A percentile compares a stretch with the other conserved stretches of the same genome.
Evolutionary conservation across 805 yeast genomes (phyloP).

Genomic region (Hanseniaspora singularis): DNA sequence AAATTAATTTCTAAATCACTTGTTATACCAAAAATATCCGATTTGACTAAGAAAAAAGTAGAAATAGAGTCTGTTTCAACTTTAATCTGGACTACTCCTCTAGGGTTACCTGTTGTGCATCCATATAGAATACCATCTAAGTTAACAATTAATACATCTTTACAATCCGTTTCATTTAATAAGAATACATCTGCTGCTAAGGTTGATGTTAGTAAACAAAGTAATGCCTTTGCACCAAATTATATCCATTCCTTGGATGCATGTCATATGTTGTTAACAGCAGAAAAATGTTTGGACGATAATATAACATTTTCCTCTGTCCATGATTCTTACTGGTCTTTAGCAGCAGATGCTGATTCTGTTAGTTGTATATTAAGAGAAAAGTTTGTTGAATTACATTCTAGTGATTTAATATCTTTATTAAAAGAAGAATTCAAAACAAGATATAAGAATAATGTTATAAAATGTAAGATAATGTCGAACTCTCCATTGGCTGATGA

Average conservation of each 20-base stretch:
- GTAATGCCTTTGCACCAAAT: constrained; percentile 90
- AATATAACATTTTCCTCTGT: constrained; percentile 80
- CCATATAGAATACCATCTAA: constrained; percentile 70
- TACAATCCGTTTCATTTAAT: constrained; percentile 74
- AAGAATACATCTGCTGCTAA: constrained; percentile 80
- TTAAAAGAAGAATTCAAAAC: constrained; percentile 68
- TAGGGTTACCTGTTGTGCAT: constrained; percentile 92
- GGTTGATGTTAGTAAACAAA: constrained; percentile 81
- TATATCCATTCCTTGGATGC: constrained; percentile 93
- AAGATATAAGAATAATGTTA: constrained; percentile 63
- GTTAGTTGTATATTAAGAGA: constrained; percentile 66
- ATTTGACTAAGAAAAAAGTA: constrained; percentile 31
- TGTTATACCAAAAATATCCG: constrained; percentile 46
- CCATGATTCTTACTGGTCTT: constrained; percentile 98
- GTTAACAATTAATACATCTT: constrained; percentile 60
- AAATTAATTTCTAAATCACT: constrained; percentile 66
- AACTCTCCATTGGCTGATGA: constrained; percentile 40
- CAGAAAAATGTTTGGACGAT: constrained; percentile 55
- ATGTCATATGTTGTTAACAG: constrained; percentile 88
- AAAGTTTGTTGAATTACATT: constrained; percentile 68
- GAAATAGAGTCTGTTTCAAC: constrained; percentile 42
- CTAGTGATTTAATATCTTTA: constrained; percentile 55
- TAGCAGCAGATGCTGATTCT: constrained; percentile 65
- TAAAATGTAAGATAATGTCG: constrained; percentile 44
- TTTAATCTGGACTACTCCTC: constrained; percentile 95